Base-by-base conservation (phyloP, 352 stramenopile genomes). In the Globisporangium mamillatum region DNA sequence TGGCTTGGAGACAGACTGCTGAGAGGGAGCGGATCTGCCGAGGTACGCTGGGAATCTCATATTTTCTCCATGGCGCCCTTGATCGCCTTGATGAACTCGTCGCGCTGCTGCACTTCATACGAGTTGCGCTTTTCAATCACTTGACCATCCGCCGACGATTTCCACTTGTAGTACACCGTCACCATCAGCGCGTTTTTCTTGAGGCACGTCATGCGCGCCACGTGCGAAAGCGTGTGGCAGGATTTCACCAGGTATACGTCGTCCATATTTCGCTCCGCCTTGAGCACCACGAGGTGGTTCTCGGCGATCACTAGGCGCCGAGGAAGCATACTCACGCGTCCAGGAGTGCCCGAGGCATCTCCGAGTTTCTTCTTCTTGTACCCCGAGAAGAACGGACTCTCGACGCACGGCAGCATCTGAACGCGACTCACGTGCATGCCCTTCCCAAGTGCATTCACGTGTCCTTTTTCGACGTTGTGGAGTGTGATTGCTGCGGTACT, bases 181-280 rank as follows among this genome's bases (percentile, higher is more conserved):
- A 96, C 87, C 86, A 94, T 92, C 50, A 94, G 76, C 24, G 85
- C 84, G 46, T 94, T 96, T 75, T 96, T 96, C 73, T 94, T 96
- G 67, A 94, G 74, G 68, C 84, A 94, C 55, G 88, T 96, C 86
- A 96, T 96, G 65, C 88, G 82, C 27, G 73, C 80, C 32, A 96
- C 72, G 66, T 94, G 84, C 25, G 76, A 76, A 53, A 96, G 70
- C 32, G 80, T 65, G 66, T 96, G 88, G 57, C 80, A 91, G 14
- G 82, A 92, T 64, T 93, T 93, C 58, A 95, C 84, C 10, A 78
- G 59, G 67, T 89, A 93, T 41, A 93, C 63, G 69, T 92, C 88
- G 34, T 92, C 86, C 38, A 89, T 75, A 32, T 82, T 86, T 50
- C 81, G 83, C 34, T 90, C 84, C 16, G 84, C 75, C 68, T 90